A percentile compares a stretch with the other conserved stretches of the same genome.
Conservation (phyloP, 352 stramenopile genomes). For the Globisporangium middletonii region DNA sequence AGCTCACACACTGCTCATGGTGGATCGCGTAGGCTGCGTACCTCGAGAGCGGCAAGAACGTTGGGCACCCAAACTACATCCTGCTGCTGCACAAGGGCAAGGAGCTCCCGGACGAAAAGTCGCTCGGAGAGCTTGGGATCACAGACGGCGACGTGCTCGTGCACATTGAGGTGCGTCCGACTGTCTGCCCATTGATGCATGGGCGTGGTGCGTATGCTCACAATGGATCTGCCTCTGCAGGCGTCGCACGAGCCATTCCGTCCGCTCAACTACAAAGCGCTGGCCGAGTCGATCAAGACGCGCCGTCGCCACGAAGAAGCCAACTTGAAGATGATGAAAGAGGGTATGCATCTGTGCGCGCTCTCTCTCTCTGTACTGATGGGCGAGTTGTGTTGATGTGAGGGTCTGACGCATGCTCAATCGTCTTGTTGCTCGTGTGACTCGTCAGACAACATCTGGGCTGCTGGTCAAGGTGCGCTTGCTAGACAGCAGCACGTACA, state of each 20-base stretch:
- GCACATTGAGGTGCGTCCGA: slow-evolving; percentile 58
- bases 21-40: slow-evolving; percentile 40
- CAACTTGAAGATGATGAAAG: slow-evolving; percentile 82
- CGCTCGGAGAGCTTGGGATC: slow-evolving; percentile 70
- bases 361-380: neutral
- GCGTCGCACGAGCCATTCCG: slow-evolving; percentile 81
- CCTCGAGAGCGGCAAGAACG: slow-evolving; percentile 64
- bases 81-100: slow-evolving; percentile 83
- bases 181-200: neutral
- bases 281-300: slow-evolving; percentile 73
- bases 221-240: slow-evolving; percentile 8
- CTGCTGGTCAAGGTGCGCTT: slow-evolving; percentile 37
- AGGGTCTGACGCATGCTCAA: neutral
- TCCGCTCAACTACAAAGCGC: slow-evolving; percentile 78
- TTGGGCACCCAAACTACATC: slow-evolving; percentile 69
- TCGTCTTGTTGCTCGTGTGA: neutral
- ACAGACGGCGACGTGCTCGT: slow-evolving; percentile 74
- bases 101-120: slow-evolving; percentile 83
- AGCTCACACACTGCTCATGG: neutral
- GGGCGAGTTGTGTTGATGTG: neutral
- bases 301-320: slow-evolving; percentile 75
- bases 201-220: neutral
- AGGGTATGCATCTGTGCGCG: slow-evolving; percentile 23
- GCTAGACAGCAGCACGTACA: no score
- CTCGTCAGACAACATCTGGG: slow-evolving; percentile 78